Conservation (phyloP, 2,329 filamentous ascomycete genomes). For the Alternaria postmessia region DNA sequence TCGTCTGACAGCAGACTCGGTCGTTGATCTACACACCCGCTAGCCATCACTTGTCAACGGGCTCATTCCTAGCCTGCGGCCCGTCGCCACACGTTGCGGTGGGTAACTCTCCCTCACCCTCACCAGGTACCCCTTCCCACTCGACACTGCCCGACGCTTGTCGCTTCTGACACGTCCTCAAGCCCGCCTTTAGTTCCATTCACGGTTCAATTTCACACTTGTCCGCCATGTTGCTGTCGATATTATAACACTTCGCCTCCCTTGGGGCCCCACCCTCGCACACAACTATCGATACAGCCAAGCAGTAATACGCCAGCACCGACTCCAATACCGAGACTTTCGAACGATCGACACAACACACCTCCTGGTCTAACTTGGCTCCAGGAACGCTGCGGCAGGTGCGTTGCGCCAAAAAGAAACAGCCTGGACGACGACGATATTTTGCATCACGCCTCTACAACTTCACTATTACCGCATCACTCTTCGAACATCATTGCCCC, state of each 20-base stretch:
- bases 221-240: conserved; percentile 46
- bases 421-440: neutral
- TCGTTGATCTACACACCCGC: conserved; percentile 18
- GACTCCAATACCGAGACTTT: conserved; percentile 10
- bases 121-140: conserved; percentile 43
- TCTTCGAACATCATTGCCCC: neutral
- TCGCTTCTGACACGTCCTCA: conserved; percentile 34
- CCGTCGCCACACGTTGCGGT: conserved; percentile 45
- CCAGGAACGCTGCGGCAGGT: conserved; percentile 1
- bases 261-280: conserved; percentile 44
- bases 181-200: conserved; percentile 33
- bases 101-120: conserved; percentile 43
- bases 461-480: conserved; percentile 2
- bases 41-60: conserved; percentile 16
- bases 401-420: neutral
- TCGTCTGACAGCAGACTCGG: conserved; percentile 18
- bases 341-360: conserved; percentile 13
- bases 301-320: conserved; percentile 13
- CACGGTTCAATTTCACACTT: conserved; percentile 39
- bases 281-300: conserved; percentile 21
- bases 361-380: conserved; percentile 11
- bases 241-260: conserved; percentile 50
- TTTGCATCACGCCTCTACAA: neutral
- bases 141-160: conserved; percentile 26
- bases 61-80: conserved; percentile 31